A percentile compares a stretch with the other conserved stretches of the same genome.
These are phyloP conservation scores for Casaregolazyma suthepensis DNA, from an alignment of 1,139 yeast genomes.

Conservation along the genomic window DNA sequence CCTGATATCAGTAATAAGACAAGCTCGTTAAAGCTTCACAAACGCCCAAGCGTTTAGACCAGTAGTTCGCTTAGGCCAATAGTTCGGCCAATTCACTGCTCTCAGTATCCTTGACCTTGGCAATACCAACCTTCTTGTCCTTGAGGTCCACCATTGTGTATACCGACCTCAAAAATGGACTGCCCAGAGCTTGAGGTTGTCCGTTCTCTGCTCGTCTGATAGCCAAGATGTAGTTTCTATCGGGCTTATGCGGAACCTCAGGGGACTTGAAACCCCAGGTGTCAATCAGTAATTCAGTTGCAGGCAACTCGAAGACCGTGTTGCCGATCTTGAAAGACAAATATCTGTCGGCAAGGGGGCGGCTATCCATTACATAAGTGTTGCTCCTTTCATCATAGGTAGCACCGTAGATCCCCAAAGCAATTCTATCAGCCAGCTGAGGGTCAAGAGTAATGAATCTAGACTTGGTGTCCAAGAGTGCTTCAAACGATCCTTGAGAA, in stretches of 20 bases:
- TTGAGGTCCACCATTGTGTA: background rate
- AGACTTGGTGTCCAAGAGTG: background rate
- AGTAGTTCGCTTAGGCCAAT: no score
- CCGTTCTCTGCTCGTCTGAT: background rate
- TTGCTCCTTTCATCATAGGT: background rate
- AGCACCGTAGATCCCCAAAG: background rate
- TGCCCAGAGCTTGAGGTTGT: background rate
- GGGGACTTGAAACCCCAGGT: background rate
- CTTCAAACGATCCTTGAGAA: background rate
- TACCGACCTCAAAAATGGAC: background rate
- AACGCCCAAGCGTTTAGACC: no score
- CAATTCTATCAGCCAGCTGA: background rate
- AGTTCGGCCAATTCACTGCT: background rate
- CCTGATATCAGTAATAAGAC: no score
- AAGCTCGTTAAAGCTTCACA: no score
- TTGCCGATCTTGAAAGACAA: background rate
- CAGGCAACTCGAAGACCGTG: background rate
- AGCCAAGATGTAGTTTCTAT: background rate
- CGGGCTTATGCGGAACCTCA: background rate
- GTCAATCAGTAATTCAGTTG: background rate
- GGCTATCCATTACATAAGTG: background rate
- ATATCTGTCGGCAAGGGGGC: background rate
- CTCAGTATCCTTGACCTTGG: background rate
- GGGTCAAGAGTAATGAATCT: background rate
- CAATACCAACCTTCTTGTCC: background rate